Conservation (phyloP, 225 moss, liverwort and hornwort species). For the Pseudoscleropodium purum region DNA sequence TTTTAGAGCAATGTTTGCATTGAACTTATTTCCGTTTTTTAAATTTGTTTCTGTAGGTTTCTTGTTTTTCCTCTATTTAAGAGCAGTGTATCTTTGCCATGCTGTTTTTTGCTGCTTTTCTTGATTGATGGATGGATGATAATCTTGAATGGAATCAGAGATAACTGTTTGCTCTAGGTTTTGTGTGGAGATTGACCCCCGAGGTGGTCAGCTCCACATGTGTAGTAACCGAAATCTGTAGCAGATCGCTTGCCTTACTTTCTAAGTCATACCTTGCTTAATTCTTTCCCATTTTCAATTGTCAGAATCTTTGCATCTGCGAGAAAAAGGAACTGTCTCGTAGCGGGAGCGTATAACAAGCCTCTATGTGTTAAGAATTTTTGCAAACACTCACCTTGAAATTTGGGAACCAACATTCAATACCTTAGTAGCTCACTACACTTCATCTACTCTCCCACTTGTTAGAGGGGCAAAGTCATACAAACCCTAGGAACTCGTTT, state of each 20-base stretch:
- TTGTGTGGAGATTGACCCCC: neutral
- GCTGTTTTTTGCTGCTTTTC: neutral
- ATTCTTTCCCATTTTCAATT: neutral
- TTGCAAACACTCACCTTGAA: neutral
- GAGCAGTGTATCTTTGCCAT: neutral
- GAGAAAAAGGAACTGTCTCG: neutral
- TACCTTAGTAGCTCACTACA: neutral
- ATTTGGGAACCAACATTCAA: neutral
- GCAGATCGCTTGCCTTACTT: neutral
- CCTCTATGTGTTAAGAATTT: neutral
- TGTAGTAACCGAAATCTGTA: conserved; percentile 25
- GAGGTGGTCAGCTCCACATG: neutral
- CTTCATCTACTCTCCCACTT: neutral
- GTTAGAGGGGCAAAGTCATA: neutral
- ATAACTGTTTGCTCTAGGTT: neutral
- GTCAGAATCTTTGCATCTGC: neutral
- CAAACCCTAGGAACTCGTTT: neutral
- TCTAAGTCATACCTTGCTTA: neutral
- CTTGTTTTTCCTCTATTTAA: neutral
- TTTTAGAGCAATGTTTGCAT: neutral
- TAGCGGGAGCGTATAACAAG: neutral
- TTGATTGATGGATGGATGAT: neutral
- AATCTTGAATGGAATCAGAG: neutral
- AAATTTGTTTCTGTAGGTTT: neutral
- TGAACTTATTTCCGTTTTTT: too few species aligned